Base-by-base conservation (phyloP, 1,284 basidiomycete species). In the Cronartium quercuum region DNA sequence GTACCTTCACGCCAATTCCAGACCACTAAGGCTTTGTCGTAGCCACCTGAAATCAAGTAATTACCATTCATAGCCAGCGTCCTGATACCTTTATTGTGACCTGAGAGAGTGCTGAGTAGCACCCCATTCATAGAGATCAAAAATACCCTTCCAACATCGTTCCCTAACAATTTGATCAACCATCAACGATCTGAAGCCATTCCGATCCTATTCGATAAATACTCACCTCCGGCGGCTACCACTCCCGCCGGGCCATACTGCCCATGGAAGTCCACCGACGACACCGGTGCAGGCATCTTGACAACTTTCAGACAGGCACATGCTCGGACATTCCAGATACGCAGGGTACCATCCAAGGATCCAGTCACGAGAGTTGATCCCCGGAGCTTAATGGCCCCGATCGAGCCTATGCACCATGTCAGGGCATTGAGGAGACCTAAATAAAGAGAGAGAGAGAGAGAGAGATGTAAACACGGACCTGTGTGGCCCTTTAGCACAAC, bases 1-100 rank as follows among this genome's bases (percentile, higher is more conserved):
- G 70, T 74, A 24, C 70, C 70, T 44, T 74, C 63, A 18, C 63
- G 42, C 70, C 70, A 74, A 65, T 74, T 74, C 70, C 70, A 74
- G 18, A 74, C 70, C 1, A 74, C 70, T 42, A 74, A 47, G 0
- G 70, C 70, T 66, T 74, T 74, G 34, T 74, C 70, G 18, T 66
- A 74, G 0, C 70, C 70, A 10, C 70, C 70, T 9, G 70, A 74
- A 18, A 74, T 64, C 4, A 74, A 51, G 55, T 74, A 74, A 34
- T 74, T 21, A 35, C 51, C 61, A 35, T 74, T 74, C 70, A 74
- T 74, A 24, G 70, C 70, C n/a, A 74, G 37, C 6, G 70, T 74
- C 35, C 70, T 29, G 29, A 74, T 74, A 57, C 70, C 70, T 51
- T 74, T 74, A 55, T 74, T 74, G 29, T 74, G 70, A 12, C 70